Evolutionary conservation across 441 rosid genomes (phyloP).

Genomic region (Pelargonium exstipulatum): DNA sequence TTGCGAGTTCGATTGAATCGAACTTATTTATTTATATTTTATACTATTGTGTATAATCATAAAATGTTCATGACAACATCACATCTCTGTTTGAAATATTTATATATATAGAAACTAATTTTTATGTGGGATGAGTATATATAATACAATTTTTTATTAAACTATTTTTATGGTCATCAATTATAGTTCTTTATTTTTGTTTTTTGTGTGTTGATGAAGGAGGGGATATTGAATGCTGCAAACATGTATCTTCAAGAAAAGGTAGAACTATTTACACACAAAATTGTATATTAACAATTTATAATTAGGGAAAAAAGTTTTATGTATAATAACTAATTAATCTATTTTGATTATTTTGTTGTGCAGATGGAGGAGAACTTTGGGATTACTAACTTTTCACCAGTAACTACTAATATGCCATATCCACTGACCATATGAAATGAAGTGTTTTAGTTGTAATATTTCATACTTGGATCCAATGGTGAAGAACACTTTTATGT

Average conservation of each 20-base stretch:
- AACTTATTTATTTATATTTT: no score
- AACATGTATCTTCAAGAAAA: conserved; percentile 66
- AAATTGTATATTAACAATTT: neutral
- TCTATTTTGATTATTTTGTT: neutral
- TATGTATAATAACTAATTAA: no score
- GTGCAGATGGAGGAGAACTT: conserved; percentile 59
- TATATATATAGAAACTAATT: no score
- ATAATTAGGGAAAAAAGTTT: no score
- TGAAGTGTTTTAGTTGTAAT: conserved; percentile 49
- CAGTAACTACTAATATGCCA: conserved; percentile 37
- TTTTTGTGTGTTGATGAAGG: conserved; percentile 34
- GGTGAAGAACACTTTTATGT: neutral
- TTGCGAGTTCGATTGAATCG: no score
- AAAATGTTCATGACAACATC: no score
- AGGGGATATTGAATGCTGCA: conserved; percentile 67
- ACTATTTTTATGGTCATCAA: no score
- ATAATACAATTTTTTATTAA: no score
- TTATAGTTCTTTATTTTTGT: no score
- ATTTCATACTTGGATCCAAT: neutral
- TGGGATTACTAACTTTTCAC: conserved; percentile 36
- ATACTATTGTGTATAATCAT: no score
- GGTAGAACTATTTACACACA: conserved; percentile 32
- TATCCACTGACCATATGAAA: conserved; percentile 54
- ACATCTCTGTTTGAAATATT: no score
- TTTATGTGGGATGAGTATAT: no score